These are phyloP conservation scores for Microascus cirrosus DNA, from an alignment of 2,329 filamentous ascomycete genomes.

Conservation along the genomic window DNA sequence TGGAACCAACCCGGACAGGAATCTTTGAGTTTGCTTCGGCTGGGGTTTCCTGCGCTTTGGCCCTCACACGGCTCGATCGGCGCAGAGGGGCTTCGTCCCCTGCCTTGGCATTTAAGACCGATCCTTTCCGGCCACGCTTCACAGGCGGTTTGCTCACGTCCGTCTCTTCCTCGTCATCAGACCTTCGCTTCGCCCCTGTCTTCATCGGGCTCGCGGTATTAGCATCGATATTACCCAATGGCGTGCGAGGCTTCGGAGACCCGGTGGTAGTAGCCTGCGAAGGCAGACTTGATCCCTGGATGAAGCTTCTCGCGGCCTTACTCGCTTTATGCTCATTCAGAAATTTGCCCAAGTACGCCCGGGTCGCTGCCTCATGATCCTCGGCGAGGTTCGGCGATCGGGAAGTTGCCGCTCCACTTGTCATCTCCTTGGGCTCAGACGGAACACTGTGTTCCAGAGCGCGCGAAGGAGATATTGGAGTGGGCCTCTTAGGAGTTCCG, in stretches of 20 bases:
- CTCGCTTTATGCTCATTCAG: conserved; percentile 1
- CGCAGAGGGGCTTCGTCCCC: not conserved
- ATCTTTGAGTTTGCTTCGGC: not conserved
- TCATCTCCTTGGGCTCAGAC: not conserved
- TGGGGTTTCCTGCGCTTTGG: not conserved
- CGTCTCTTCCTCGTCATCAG: not conserved
- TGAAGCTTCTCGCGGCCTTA: conserved; percentile 1
- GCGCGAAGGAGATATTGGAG: not conserved
- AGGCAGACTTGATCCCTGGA: not conserved
- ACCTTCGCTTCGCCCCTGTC: not conserved
- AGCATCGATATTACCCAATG: not conserved
- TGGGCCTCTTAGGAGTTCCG: not conserved
- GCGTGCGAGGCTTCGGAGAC: conserved; percentile 1
- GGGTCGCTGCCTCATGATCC: not conserved
- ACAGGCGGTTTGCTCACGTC: not conserved
- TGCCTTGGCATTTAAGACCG: not conserved
- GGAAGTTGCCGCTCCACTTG: not conserved
- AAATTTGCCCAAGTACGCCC: conserved; percentile 1
- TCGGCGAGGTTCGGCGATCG: not conserved
- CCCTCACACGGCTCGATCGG: conserved; percentile 1
- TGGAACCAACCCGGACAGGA: conserved; percentile 2
- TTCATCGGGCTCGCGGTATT: conserved; percentile 4
- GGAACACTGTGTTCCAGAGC: not conserved
- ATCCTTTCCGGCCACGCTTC: not conserved
- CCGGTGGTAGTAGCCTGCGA: not conserved